Percentiles rank a stretch among this genome's conserved stretches.
These are phyloP conservation scores for Achlya hypogyna DNA, from an alignment of 352 stramenopile species.

Conservation along the genomic window DNA sequence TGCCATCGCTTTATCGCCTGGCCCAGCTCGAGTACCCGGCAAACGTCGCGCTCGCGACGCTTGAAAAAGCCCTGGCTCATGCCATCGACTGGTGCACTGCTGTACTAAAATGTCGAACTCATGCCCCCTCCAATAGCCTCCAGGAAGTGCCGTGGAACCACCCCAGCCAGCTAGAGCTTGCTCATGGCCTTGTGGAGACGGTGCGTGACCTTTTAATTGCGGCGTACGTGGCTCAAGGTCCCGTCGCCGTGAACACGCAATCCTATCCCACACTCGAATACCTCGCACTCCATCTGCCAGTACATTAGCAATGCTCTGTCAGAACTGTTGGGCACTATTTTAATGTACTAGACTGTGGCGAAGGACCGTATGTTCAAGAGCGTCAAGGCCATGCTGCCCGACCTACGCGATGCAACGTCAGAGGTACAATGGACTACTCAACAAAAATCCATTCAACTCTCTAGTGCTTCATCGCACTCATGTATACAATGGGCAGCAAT, in stretches of 20 bases:
- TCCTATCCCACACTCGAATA: neutral
- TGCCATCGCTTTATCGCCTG: constrained; percentile 8
- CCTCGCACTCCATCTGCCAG: neutral
- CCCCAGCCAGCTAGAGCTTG: neutral
- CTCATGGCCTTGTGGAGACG: neutral
- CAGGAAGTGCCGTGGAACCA: neutral
- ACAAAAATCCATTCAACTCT: neutral
- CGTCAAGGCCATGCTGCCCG: neutral
- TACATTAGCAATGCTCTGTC: neutral
- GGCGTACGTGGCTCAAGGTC: neutral
- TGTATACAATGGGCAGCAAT: neutral
- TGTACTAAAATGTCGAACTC: too few species aligned
- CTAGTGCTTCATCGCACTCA: neutral
- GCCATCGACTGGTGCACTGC: neutral
- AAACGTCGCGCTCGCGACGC: neutral
- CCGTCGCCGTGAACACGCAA: neutral
- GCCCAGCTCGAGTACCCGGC: neutral
- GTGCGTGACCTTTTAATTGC: neutral
- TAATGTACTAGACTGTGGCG: neutral
- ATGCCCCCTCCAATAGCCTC: neutral
- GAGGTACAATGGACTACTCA: neutral
- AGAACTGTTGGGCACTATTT: neutral
- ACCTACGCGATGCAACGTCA: neutral
- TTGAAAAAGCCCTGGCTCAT: neutral
- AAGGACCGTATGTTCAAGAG: neutral